A percentile compares a stretch with the other conserved stretches of the same genome.
These are phyloP conservation scores for Fusarium sp. DNA, from an alignment of 2,329 filamentous ascomycete genomes.

Conservation along the genomic window DNA sequence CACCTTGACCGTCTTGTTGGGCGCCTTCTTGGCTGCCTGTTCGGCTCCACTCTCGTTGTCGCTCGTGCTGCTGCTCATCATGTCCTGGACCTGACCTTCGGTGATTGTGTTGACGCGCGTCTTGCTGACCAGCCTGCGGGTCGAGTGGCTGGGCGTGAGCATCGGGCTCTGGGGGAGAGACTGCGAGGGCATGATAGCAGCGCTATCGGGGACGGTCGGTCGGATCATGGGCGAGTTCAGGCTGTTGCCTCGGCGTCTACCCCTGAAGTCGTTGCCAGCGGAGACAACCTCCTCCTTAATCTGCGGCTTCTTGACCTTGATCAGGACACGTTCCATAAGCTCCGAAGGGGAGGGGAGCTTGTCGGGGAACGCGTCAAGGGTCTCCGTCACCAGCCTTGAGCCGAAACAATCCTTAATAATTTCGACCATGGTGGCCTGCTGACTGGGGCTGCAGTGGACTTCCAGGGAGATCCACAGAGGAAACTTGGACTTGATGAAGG, in stretches of 20 bases:
- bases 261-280: constrained; percentile 48
- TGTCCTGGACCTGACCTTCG: constrained; percentile 67
- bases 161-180: constrained; percentile 67
- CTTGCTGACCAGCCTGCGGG: constrained; percentile 61
- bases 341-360: constrained; percentile 88
- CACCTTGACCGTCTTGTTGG: constrained; percentile 87
- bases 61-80: constrained; percentile 74
- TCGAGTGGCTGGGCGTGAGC: constrained; percentile 63
- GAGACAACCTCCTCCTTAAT: constrained; percentile 55
- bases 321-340: constrained; percentile 83
- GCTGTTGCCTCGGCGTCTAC: constrained; percentile 73
- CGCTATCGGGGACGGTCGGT: constrained; percentile 70
- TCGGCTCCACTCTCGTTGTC: constrained; percentile 81
- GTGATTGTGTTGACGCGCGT: constrained; percentile 69
- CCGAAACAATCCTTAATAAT: constrained; percentile 90
- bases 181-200: constrained; percentile 60
- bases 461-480: constrained; percentile 96
- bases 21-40: constrained; percentile 69
- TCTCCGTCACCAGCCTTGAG: constrained; percentile 80
- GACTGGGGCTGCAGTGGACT: constrained; percentile 87
- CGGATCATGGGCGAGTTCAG: constrained; percentile 75
- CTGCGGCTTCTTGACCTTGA: constrained; percentile 90
- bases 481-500: constrained; percentile 87
- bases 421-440: constrained; percentile 89
- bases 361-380: constrained; percentile 75